Base-by-base conservation (phyloP, 2,329 filamentous ascomycete species). In the Aureobasidium leucospermi region DNA sequence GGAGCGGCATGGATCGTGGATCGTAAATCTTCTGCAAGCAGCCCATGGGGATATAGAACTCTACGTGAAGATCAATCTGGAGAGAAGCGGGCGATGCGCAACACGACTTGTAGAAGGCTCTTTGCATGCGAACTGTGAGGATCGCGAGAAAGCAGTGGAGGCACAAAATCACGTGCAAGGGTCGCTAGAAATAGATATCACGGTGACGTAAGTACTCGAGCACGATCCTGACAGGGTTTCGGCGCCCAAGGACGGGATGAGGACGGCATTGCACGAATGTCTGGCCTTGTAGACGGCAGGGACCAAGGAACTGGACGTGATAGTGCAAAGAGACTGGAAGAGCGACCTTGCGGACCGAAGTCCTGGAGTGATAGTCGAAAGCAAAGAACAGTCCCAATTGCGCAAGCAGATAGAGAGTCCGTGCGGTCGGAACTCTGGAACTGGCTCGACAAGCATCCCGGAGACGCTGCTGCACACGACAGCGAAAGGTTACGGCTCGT, bases 401-500 rank as follows among this genome's bases (percentile, higher is more conserved):
- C 48, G 32, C 48, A 51, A 51, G 36, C 19, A 28, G 32, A 36
- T 13, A 13, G 8, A 34, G 13, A 39, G 48, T 31, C 48, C 48
- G 48, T 52, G 48, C 48, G 11, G 11, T 41, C 16, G 16, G 36
- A 36, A 29, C 19, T 51, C 48, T 52, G 47, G 47, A 15, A 36
- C 48, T 41, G 48, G 48, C 48, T 52, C 36, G 48, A 39, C 47
- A 38, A 34, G 11, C 48, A 41, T 52, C 48, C 41, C 48, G 48
- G 36, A 41, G 38, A 52, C 23, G 48, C 48, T 39, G 46, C 29
- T 48, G 45, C 46, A 52, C 48, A 52, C 48, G 48, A 52, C 36
- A 16, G 48, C 15, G 19, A 39, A 29, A 13, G 34, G 13, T 36
- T 36, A 13, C 34, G 34, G 34, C 34, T 36, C 13, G 34, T 5